A percentile compares a stretch with the other conserved stretches of the same genome.
phyloP scores from a whole-genome alignment of 805 yeast genomes.

The Cyberlindnera amylophila region DNA sequence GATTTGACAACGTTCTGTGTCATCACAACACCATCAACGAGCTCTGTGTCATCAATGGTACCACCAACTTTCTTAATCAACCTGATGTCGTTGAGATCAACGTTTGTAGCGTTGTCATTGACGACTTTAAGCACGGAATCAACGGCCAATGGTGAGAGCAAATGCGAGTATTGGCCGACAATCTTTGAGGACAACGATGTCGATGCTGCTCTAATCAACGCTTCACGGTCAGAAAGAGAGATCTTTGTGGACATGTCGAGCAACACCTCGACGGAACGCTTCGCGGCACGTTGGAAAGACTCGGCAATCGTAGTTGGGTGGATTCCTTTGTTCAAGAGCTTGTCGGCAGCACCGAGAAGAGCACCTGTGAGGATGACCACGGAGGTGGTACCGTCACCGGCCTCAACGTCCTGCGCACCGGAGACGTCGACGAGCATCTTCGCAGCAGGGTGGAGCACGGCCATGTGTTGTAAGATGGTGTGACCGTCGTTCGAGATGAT shows the following conservation, averaged over 20 bases:
- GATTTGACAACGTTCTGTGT: constrained; percentile 85
- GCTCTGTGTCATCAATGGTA: constrained; percentile 93
- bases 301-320: constrained; percentile 96
- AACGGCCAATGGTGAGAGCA: constrained; percentile 90
- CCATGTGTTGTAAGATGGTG: constrained; percentile 95
- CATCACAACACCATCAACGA: constrained; percentile 89
- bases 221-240: constrained; percentile 75
- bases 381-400: constrained; percentile 99
- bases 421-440: constrained; percentile 96
- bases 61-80: constrained; percentile 94
- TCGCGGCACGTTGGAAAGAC: constrained; percentile 88
- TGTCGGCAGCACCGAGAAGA: constrained; percentile 90
- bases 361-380: constrained; percentile 97
- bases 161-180: constrained; percentile 84
- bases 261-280: constrained; percentile 73
- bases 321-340: constrained; percentile 80
- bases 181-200: constrained; percentile 94
- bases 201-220: constrained; percentile 85
- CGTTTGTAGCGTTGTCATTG: constrained; percentile 57
- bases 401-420: constrained; percentile 97
- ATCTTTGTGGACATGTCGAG: constrained; percentile 82
- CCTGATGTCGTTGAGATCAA: constrained; percentile 84
- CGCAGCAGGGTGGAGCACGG: constrained; percentile 97
- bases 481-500: constrained; percentile 98
- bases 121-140: constrained; percentile 84